Conservation (phyloP, 768 basidiomycete species). For the Calocybe gangraenosa region DNA sequence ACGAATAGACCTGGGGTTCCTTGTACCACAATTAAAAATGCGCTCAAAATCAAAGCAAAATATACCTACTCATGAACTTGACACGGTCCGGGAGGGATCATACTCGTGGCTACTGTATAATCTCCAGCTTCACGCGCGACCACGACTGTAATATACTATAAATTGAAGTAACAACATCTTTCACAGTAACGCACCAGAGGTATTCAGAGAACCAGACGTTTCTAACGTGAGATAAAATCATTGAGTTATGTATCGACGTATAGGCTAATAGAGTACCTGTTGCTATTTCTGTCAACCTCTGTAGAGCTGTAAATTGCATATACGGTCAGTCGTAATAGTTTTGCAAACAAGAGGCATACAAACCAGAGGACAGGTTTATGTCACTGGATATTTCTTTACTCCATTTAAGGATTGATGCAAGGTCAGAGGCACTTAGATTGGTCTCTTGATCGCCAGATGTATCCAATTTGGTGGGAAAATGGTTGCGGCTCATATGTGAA, state of each 20-base stretch:
- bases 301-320: constrained; percentile 42
- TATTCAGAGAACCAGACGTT: constrained; percentile 62
- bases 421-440: constrained; percentile 54
- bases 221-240: constrained; percentile 30
- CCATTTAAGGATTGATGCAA: constrained; percentile 69
- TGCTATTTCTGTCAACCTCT: constrained; percentile 68
- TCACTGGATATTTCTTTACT: constrained; percentile 73
- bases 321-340: neutral
- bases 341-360: constrained; percentile 1
- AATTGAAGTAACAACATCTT: neutral
- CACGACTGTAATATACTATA: constrained; percentile 36
- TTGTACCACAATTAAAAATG: constrained; percentile 18
- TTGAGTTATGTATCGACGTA: neutral
- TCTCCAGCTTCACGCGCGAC: constrained; percentile 69
- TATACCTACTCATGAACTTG: constrained; percentile 63
- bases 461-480: constrained; percentile 28
- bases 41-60: neutral
- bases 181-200: constrained; percentile 38
- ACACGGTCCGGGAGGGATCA: constrained; percentile 54
- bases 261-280: constrained; percentile 37
- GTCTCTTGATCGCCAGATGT: constrained; percentile 51
- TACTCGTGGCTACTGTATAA: constrained; percentile 65
- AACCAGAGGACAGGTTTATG: constrained; percentile 63
- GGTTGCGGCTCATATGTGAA: constrained; percentile 21
- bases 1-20: constrained; percentile 58